phyloP scores from a whole-genome alignment of 129 eudicot genomes.

The Pseudognaphalium luteoalbum region DNA sequence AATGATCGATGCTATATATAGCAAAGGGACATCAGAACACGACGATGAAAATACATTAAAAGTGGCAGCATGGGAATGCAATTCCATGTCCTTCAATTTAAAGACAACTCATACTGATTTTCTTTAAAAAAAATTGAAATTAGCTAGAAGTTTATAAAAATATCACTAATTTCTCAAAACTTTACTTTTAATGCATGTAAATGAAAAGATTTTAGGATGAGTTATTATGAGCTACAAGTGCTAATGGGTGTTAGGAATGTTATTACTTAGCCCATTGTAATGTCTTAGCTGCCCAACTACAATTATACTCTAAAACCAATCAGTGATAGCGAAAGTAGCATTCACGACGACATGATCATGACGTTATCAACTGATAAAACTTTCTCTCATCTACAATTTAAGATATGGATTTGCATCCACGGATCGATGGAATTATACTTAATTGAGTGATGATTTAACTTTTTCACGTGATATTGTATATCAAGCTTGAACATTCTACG shows the following conservation, averaged over 20 bases:
- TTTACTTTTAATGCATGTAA: neutral
- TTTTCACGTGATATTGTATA: no score
- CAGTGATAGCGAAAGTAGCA: no score
- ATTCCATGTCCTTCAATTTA: constrained; percentile 24
- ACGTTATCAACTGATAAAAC: no score
- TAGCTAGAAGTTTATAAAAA: neutral
- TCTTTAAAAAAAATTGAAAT: constrained; percentile 2
- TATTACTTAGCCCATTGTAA: neutral
- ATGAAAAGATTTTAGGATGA: neutral
- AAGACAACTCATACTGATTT: constrained; percentile 27
- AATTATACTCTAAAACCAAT: no score
- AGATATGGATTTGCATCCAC: no score
- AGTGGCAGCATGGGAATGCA: constrained; percentile 33
- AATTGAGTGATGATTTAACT: no score
- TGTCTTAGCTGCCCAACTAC: neutral
- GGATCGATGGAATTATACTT: no score
- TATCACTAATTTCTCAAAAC: neutral
- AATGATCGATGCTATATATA: constrained; percentile 23
- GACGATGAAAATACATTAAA: constrained; percentile 29
- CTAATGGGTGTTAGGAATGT: neutral
- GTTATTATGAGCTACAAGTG: neutral
- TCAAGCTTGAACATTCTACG: no score
- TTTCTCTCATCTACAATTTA: no score
- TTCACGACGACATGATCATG: no score
- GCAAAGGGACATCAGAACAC: constrained; percentile 20